Evolutionary conservation across 176 grass and related monocot genomes (phyloP).

Genomic region (Echinochloa phyllopogon): DNA sequence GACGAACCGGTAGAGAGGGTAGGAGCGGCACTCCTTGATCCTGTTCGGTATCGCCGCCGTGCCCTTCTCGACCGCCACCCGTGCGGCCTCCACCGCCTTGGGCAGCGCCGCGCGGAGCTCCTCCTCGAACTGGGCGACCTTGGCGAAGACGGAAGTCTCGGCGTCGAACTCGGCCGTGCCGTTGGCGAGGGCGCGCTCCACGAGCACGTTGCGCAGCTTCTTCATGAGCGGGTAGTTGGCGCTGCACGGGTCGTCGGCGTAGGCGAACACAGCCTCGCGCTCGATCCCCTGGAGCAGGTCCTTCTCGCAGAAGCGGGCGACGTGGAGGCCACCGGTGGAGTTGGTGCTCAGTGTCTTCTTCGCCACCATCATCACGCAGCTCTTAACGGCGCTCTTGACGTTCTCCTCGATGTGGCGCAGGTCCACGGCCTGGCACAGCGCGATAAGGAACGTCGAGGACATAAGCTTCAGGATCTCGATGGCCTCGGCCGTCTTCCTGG

Average conservation of each 20-base stretch:
- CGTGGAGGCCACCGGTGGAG: conserved; percentile 51
- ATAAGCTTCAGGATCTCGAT: conserved; percentile 83
- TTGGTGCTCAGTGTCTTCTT: conserved; percentile 65
- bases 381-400: conserved; percentile 59
- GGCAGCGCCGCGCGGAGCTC: conserved; percentile 50
- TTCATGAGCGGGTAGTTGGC: conserved; percentile 66
- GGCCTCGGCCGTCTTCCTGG: conserved; percentile 72
- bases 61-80: conserved; percentile 53
- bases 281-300: conserved; percentile 66
- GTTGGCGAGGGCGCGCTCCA: conserved; percentile 64
- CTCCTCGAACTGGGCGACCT: conserved; percentile 64
- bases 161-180: conserved; percentile 51
- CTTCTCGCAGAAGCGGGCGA: conserved; percentile 62
- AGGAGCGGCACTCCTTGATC: conserved; percentile 61
- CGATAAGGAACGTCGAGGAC: conserved; percentile 70
- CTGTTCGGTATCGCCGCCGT: conserved; percentile 43
- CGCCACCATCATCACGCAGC: conserved; percentile 54
- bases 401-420: conserved; percentile 80
- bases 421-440: conserved; percentile 69
- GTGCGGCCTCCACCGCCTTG: conserved; percentile 46
- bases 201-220: conserved; percentile 70
- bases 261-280: conserved; percentile 63
- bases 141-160: conserved; percentile 60
- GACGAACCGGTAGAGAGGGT: conserved; percentile 63
- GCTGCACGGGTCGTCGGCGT: conserved; percentile 79